Conservation (phyloP, 352 stramenopile species). For the Pythium sp. region DNA sequence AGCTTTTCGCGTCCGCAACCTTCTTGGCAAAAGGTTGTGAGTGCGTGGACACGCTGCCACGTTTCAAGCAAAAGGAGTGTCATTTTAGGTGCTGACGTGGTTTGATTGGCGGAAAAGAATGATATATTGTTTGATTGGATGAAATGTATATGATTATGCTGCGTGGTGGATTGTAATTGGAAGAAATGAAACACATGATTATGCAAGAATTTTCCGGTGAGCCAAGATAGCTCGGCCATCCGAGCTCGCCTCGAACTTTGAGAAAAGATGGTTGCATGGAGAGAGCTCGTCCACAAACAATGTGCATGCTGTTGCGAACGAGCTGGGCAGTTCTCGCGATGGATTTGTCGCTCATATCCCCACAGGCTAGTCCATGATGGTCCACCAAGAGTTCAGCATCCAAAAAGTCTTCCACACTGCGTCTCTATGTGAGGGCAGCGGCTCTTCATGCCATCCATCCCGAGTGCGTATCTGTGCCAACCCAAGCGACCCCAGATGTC, state of each 20-base stretch:
- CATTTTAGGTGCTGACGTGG: background rate
- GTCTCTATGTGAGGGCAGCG: background rate
- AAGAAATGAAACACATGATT: background rate
- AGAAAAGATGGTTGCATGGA: background rate
- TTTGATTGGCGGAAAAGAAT: background rate
- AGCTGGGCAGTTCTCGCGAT: background rate
- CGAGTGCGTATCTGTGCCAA: background rate
- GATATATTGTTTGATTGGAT: background rate
- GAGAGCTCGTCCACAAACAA: background rate
- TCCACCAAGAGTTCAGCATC: background rate
- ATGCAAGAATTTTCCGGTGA: background rate
- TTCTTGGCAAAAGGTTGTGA: background rate
- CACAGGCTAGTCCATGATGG: background rate
- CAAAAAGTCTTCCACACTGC: background rate
- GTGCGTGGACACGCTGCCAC: slow-evolving; percentile 10
- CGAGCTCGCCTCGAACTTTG: background rate
- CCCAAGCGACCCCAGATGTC: background rate
- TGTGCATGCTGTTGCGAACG: background rate
- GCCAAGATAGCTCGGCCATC: background rate
- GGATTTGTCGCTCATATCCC: background rate
- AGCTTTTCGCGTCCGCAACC: slow-evolving; percentile 3
- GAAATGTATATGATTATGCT: background rate
- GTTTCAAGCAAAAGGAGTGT: slow-evolving; percentile 1
- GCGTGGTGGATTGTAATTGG: background rate
- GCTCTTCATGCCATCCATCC: background rate